phyloP scores from a whole-genome alignment of 2,329 filamentous ascomycete genomes.

The Fusarium solani-melongenae region DNA sequence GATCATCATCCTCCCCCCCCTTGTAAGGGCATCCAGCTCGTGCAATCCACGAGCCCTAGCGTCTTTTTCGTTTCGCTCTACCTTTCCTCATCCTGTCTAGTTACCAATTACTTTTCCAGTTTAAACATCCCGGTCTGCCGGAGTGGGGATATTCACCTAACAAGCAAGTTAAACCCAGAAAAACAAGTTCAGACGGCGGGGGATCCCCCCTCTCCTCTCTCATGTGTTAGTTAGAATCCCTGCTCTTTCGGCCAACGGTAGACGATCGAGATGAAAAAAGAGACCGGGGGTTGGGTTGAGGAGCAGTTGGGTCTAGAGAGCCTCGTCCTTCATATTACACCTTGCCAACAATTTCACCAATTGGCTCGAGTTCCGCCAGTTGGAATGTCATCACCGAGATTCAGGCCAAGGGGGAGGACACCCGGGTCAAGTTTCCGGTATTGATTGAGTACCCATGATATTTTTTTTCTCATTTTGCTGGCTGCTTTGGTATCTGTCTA shows the following conservation, averaged over 20 bases:
- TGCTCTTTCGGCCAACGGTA: neutral
- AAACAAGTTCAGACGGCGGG: neutral
- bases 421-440: neutral
- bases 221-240: neutral
- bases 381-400: constrained; percentile 6
- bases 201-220: neutral
- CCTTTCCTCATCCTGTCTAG: neutral
- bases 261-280: constrained; percentile 3
- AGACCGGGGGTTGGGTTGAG: neutral
- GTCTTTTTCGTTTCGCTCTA: neutral
- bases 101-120: neutral
- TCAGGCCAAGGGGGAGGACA: neutral
- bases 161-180: neutral
- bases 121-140: neutral
- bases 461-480: neutral
- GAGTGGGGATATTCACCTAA: neutral
- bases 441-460: neutral
- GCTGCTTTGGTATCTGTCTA: neutral
- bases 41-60: neutral
- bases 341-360: neutral
- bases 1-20: neutral
- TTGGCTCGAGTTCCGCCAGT: neutral
- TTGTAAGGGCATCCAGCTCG: neutral
- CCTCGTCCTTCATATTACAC: neutral
- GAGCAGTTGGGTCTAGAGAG: neutral